These are phyloP conservation scores for Priceomyces medius DNA, from an alignment of 805 yeast genomes.

Conservation along the genomic window DNA sequence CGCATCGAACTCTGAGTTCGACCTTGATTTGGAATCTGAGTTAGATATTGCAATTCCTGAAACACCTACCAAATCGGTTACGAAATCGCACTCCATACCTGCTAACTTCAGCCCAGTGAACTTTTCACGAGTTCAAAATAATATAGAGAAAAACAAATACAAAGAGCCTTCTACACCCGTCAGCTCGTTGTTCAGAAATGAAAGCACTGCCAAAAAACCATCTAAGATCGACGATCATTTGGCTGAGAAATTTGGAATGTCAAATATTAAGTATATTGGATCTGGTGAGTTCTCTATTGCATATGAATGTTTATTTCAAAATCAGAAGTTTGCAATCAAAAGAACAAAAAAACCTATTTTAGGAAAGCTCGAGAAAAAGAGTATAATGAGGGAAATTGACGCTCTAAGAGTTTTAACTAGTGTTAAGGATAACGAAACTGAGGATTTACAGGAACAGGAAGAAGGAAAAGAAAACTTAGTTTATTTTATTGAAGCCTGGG, in stretches of 20 bases:
- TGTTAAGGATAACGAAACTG: constrained; percentile 34
- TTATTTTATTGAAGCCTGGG: constrained; percentile 84
- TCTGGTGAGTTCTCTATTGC: constrained; percentile 90
- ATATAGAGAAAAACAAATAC: constrained; percentile 5
- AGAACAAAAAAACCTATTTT: constrained; percentile 66
- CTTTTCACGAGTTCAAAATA: constrained; percentile 8
- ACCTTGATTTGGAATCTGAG: constrained; percentile 15
- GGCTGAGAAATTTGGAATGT: constrained; percentile 47
- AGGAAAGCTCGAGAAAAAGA: constrained; percentile 52
- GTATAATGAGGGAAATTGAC: constrained; percentile 74
- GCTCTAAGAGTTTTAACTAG: constrained; percentile 49
- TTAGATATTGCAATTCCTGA: constrained; percentile 27
- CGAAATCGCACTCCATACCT: constrained; percentile 28
- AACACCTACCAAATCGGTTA: constrained; percentile 39
- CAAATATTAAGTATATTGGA: constrained; percentile 69
- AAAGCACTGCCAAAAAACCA: constrained; percentile 1
- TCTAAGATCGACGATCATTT: constrained; percentile 43
- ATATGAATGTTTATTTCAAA: constrained; percentile 71
- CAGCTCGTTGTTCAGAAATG: constrained; percentile 4
- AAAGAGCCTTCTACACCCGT: constrained; percentile 21
- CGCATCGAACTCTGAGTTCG: constrained; percentile 11
- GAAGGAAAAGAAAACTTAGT: constrained; percentile 79
- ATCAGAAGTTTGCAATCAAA: constrained; percentile 80
- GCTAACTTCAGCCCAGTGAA: constrained; percentile 25
- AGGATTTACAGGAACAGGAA: constrained; percentile 37